Evolutionary conservation across 495 filamentous ascomycete species (phyloP).

Genomic region (Haplographium delicatum): DNA sequence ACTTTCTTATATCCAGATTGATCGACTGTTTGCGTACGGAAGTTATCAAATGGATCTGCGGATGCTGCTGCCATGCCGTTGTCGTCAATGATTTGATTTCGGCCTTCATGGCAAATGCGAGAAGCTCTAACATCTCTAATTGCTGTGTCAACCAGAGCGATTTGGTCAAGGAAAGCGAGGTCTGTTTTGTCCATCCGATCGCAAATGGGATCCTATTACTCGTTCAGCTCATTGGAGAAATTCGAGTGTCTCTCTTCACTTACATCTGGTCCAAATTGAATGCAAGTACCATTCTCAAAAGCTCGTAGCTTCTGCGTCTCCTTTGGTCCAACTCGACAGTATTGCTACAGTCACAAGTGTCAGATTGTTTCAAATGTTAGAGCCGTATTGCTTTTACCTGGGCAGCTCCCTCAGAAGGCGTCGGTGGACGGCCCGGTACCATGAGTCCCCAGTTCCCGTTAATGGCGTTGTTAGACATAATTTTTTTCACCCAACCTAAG

Average conservation of each 20-base stretch:
- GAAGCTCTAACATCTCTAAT: constrained; percentile 13
- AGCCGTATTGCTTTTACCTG: constrained; percentile 9
- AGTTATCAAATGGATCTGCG: constrained; percentile 9
- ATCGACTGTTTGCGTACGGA: not conserved
- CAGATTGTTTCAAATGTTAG: not conserved
- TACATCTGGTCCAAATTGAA: constrained; percentile 22
- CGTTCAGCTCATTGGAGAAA: constrained; percentile 3
- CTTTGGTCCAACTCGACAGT: constrained; percentile 7
- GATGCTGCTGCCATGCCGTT: not conserved
- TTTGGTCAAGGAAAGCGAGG: constrained; percentile 19
- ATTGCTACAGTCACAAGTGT: constrained; percentile 7
- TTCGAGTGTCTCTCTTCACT: not conserved
- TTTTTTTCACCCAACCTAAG: not conserved
- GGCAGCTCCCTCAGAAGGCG: constrained; percentile 20
- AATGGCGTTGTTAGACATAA: not conserved
- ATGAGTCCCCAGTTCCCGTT: constrained; percentile 13
- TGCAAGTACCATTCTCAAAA: constrained; percentile 20
- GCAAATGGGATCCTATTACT: constrained; percentile 16
- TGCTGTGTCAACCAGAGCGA: constrained; percentile 13
- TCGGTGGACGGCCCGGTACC: constrained; percentile 19
- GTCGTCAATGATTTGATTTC: not conserved
- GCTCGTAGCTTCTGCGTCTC: constrained; percentile 1
- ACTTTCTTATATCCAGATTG: not conserved
- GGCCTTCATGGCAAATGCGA: constrained; percentile 2
- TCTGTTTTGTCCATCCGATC: constrained; percentile 4